A percentile compares a stretch with the other conserved stretches of the same genome.
Evolutionary conservation across 2,329 filamentous ascomycete species (phyloP).

Genomic region (Colletotrichum sp.): DNA sequence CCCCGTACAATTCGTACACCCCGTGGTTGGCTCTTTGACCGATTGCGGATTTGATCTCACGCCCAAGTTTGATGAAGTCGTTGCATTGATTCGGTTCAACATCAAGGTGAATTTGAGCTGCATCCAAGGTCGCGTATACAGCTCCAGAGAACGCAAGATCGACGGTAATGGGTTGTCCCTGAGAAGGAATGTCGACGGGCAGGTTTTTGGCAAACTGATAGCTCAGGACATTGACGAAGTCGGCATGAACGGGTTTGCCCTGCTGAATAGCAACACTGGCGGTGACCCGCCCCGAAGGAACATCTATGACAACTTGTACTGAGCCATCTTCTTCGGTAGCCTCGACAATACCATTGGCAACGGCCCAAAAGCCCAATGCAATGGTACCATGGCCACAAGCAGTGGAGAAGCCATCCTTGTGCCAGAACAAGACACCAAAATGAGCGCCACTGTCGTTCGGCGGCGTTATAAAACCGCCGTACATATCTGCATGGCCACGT

Average conservation of each 20-base stretch:
- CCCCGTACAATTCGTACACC: neutral
- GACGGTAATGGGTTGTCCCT: neutral
- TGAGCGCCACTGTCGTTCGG: constrained; percentile 25
- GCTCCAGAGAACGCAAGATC: constrained; percentile 9
- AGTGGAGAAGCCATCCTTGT: constrained; percentile 32
- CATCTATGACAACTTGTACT: constrained; percentile 13
- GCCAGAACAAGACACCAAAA: constrained; percentile 32
- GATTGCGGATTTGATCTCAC: constrained; percentile 10
- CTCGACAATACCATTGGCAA: constrained; percentile 8
- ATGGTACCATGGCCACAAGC: constrained; percentile 31
- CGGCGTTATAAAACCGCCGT: constrained; percentile 28
- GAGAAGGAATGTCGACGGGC: neutral
- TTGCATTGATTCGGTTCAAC: neutral
- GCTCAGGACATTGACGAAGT: constrained; percentile 12
- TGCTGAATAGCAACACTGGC: neutral
- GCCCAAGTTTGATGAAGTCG: neutral
- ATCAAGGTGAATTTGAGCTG: neutral
- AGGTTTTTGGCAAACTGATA: neutral
- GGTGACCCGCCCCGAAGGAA: constrained; percentile 1
- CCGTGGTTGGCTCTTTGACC: neutral
- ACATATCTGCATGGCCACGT: constrained; percentile 28
- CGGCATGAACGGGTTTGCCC: neutral
- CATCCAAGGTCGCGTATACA: constrained; percentile 7
- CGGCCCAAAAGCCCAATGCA: constrained; percentile 30
- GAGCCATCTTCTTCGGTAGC: neutral